Percentiles rank a stretch among this genome's conserved stretches.
Conservation (phyloP, 176 grass and related monocot species). For the Tuctoria greenei region DNA sequence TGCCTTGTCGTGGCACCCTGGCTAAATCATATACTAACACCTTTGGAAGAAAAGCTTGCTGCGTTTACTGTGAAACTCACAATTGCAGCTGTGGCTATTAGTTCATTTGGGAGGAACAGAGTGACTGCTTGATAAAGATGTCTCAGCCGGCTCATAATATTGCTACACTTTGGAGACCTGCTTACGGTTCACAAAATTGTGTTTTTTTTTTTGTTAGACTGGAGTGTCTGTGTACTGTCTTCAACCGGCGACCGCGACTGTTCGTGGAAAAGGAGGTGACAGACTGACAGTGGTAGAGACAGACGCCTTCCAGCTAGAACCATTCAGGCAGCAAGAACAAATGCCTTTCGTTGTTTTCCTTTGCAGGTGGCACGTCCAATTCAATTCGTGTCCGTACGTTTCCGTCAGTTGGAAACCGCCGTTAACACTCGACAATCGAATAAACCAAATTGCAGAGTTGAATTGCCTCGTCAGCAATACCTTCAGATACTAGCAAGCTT, state of each 20-base stretch:
- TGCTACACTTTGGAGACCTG: background rate
- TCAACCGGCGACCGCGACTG: background rate
- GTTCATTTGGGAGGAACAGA: background rate
- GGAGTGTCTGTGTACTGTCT: background rate
- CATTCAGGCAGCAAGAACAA: background rate
- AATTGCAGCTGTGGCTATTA: background rate
- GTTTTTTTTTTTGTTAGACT: background rate
- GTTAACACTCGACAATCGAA: background rate
- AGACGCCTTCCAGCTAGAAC: background rate
- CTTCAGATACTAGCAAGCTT: background rate
- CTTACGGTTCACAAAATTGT: background rate
- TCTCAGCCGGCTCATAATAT: constrained; percentile 6
- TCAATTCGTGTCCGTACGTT: background rate
- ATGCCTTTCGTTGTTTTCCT: background rate
- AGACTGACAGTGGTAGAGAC: constrained; percentile 5
- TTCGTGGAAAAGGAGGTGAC: constrained; percentile 1
- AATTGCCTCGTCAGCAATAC: background rate
- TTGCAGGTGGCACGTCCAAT: background rate
- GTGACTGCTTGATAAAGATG: constrained; percentile 1
- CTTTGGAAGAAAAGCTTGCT: background rate
- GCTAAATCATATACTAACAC: background rate
- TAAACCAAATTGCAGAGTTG: background rate
- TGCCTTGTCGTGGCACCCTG: background rate
- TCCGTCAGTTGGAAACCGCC: background rate
- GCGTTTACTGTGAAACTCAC: background rate